These are phyloP conservation scores for Leccinum uliginosum DNA, from an alignment of 768 basidiomycete genomes.

Conservation along the genomic window DNA sequence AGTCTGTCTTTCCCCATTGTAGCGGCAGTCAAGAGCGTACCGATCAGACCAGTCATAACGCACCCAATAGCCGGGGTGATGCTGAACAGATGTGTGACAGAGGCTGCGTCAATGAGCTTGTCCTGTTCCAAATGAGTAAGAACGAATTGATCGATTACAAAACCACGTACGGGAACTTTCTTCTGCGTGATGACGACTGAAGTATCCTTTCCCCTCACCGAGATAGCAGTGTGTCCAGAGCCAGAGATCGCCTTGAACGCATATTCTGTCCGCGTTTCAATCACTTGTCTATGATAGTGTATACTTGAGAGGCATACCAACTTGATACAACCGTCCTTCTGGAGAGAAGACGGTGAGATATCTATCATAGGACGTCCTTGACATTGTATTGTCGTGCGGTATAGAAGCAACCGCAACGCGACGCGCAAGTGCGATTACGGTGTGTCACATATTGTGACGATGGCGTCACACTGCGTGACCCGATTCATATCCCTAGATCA, in stretches of 20 bases:
- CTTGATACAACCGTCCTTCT: slow-evolving; percentile 97
- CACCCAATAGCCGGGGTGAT: slow-evolving; percentile 96
- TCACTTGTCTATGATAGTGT: background rate
- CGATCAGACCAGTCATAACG: slow-evolving; percentile 96
- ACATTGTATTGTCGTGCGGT: slow-evolving; percentile 78
- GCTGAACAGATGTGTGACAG: slow-evolving; percentile 92
- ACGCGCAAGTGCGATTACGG: slow-evolving; percentile 45
- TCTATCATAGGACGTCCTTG: slow-evolving; percentile 91
- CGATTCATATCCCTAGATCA: background rate
- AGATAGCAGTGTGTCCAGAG: slow-evolving; percentile 90
- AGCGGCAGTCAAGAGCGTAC: slow-evolving; percentile 38
- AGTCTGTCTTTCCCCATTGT: background rate
- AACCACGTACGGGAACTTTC: slow-evolving; percentile 84
- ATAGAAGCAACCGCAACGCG: slow-evolving; percentile 41
- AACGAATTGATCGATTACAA: background rate
- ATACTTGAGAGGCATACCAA: slow-evolving; percentile 55
- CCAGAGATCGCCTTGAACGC: slow-evolving; percentile 99
- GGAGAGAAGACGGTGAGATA: slow-evolving; percentile 97
- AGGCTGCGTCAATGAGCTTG: slow-evolving; percentile 92
- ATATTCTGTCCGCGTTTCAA: slow-evolving; percentile 62
- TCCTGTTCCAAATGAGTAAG: slow-evolving; percentile 50
- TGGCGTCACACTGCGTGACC: slow-evolving; percentile 15
- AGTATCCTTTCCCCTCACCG: slow-evolving; percentile 92
- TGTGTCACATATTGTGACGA: slow-evolving; percentile 32
- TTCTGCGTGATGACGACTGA: slow-evolving; percentile 96